Base-by-base conservation (phyloP, 345 rosid species). In the Turritis glabra region DNA sequence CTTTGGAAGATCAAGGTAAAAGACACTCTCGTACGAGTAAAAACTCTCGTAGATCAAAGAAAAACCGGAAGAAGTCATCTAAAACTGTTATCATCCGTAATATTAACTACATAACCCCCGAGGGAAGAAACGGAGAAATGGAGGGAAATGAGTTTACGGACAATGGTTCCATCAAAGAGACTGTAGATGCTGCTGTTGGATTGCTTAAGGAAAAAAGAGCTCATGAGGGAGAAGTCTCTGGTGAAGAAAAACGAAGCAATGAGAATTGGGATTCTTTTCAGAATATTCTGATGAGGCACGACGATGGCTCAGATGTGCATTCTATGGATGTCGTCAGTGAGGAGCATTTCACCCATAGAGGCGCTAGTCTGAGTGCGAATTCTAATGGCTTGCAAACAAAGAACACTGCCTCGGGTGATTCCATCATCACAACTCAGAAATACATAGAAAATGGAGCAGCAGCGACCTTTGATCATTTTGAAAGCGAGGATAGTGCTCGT, bases 101-200 rank as follows among this genome's bases (percentile, higher is more conserved):
- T 60, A 92, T 92, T 35, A 90, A 92, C 80, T 92, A 90, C 85
- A 90, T 90, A 70, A 85, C 97, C 0, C 90, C 98, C 2, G 85
- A 87, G 78, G 87, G 84, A 81, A 86, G 88, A 77, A 87, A 81
- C 25, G 85, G 68, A 71, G 93, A 86, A 54, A 75, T 83, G 67
- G 85, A 82, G 8, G 92, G 83, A 54, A 84, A 83, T 46, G 88
- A 83, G 51, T 77, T 82, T 46, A 73, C 79, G 43, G 88, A 84
- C 44, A 84, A 79, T 56, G 85, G 82, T 69, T 82, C 84, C 40
- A 69, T 88, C 51, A 86, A 80, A 67, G 81, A 83, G 68, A 71
- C 84, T 47, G 87, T 89, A 35, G 87, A 85, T 54, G 86, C 80
- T 46, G 90, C 80, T 40, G 86, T 88, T 71, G 91, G 82, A 40